Base-by-base conservation (phyloP, 1,139 yeast species). In the Yamadazyma spencermartinsiae region DNA sequence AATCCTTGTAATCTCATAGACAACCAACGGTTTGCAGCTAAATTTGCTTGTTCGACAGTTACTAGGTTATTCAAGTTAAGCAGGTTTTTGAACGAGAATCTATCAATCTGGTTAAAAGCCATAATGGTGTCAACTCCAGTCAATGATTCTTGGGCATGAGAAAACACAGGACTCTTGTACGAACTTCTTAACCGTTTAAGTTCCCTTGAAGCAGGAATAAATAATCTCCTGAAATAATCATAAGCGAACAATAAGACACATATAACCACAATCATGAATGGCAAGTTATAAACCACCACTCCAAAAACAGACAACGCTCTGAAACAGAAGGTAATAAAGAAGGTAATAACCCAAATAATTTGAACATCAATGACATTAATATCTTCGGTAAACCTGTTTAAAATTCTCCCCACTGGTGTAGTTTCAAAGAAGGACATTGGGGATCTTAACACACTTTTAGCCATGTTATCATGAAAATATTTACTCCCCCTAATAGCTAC, bases 391-490 rank as follows among this genome's bases (percentile, higher is more conserved):
- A 65, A 68, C 44, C 74, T 57, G 43, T 67, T 67, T 54, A 65
- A 58, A 33, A 68, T 63, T 44, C 72, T 49, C 1, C 72, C 74
- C 20, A 62, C 53, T n/a, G 74, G 74, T 0, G 73, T 68, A 11
- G 74, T 68, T 42, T 68, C 74, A 43, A 68, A 68, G 44, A 67
- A 68, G 2, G 69, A 60, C 74, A 68, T 68, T 28, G 74, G 74
- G 2, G 72, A 58, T 40, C 69, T 56, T 40, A 67, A 55, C 1
- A 68, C 63, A n/a, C 61, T 49, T 31, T 49, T 43, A 3, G 71
- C 69, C 71, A 68, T 63, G 19, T 54, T 58, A 39, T 65, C 67
- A 44, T 68, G 74, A 51, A 67, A 64, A 39, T 52, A 52, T 26
- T 41, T 56, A n/a, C 72, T 58, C 7, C 68, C 70, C 35, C 51